These are phyloP conservation scores for Penicillium decumbens DNA, from an alignment of 2,329 filamentous ascomycete species.

Conservation along the genomic window DNA sequence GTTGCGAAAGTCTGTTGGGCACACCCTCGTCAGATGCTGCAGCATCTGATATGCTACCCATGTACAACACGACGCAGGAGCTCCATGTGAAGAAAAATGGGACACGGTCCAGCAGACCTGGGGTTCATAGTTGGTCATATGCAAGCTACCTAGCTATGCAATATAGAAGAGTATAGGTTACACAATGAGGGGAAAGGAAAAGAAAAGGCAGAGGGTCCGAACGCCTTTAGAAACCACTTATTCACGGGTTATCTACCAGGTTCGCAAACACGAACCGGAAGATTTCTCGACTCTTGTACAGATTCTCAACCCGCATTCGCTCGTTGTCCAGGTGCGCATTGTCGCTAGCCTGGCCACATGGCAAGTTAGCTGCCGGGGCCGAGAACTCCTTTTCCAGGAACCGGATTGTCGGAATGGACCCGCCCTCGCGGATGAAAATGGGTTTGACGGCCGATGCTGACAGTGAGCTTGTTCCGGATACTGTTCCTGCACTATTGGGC, in stretches of 20 bases:
- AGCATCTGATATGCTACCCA: neutral
- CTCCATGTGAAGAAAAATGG: neutral
- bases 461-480: slow-evolving; percentile 1
- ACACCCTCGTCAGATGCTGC: neutral
- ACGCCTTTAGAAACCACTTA: neutral
- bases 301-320: slow-evolving; percentile 76
- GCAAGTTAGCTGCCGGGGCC: slow-evolving; percentile 85
- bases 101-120: neutral
- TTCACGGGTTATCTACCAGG: slow-evolving; percentile 43
- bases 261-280: slow-evolving; percentile 79
- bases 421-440: slow-evolving; percentile 91
- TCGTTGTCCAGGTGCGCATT: slow-evolving; percentile 94
- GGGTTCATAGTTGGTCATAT: neutral
- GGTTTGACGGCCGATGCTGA: slow-evolving; percentile 44
- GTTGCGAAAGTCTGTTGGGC: neutral
- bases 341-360: slow-evolving; percentile 91
- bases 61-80: neutral
- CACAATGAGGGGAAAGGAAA: neutral
- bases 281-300: slow-evolving; percentile 88
- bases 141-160: neutral
- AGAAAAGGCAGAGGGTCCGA: neutral
- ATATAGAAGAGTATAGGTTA: neutral
- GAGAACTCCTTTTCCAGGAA: slow-evolving; percentile 92
- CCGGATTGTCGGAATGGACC: slow-evolving; percentile 87
- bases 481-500: neutral